phyloP scores from a whole-genome alignment of 73 alveolate species.

The Paramecium pentaurelia region DNA sequence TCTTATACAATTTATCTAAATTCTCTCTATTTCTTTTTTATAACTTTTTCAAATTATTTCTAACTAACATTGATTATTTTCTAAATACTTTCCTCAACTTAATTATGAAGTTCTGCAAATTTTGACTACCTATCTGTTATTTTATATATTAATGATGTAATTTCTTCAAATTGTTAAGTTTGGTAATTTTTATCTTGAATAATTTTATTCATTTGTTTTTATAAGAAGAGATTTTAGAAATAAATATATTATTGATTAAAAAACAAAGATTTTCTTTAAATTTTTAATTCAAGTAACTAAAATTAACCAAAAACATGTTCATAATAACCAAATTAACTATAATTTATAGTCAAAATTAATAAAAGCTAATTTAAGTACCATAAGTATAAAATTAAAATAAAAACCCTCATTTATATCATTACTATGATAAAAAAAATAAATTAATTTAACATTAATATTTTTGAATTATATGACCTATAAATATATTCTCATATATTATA shows the following conservation, averaged over 20 bases:
- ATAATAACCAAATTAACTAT: too few species aligned
- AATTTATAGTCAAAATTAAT: background rate
- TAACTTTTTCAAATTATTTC: background rate
- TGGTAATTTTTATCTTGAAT: background rate
- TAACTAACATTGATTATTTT: background rate
- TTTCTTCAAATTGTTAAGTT: background rate
- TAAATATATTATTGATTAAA: background rate
- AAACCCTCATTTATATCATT: background rate
- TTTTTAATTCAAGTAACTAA: background rate
- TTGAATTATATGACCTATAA: too few species aligned
- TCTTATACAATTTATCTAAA: background rate
- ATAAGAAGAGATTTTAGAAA: background rate
- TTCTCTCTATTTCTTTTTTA: background rate
- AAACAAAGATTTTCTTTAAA: background rate
- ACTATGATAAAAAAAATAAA: background rate
- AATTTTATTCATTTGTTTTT: background rate
- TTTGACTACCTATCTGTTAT: background rate
- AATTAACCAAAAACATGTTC: background rate
- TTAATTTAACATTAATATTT: too few species aligned
- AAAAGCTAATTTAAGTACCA: background rate
- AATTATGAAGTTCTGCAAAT: background rate
- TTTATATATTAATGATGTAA: background rate
- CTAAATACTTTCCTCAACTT: background rate
- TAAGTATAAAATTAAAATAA: background rate
- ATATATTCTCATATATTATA: too few species aligned